Evolutionary conservation across 345 rosid species (phyloP), one percentile per base, ranked within the genome.

Genomic region (Moringa oleifera): DNA sequence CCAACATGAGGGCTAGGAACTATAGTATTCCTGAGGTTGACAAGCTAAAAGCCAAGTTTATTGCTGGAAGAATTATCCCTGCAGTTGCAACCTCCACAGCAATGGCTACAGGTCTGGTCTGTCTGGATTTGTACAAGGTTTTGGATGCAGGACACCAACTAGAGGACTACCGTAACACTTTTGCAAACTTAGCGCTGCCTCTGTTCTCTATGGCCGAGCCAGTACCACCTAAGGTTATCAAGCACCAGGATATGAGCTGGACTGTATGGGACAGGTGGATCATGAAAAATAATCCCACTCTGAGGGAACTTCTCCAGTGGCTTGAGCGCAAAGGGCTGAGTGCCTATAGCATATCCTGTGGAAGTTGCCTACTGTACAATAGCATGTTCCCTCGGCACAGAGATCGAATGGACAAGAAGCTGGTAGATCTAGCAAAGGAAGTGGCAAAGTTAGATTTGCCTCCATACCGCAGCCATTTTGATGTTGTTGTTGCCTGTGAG

Each of bases 211-310:
- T 87, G 73, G 90, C 90, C 0, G 86, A 87, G 68, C 97, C 97
- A 0, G 94, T 88, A 18, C 91, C 94, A 1, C 85, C 96, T 2
- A 91, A 91, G 75, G 84, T 85, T 37, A 59, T 91, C 67, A 80
- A 88, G 75, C 97, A 88, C 71, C 74, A 55, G 13, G 96, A 86
- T 73, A 85, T 80, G 97, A 80, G 85, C 54, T 91, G 97, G 94
- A 91, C 94, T 0, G 96, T 88, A 31, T 91, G 97, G 97, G 96
- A 91, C 82, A 73, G 96, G 70, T 91, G 97, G 97, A 73, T 86
- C 13, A 59, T 91, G 7, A 74, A 52, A 65, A 78, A 79, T 63
- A 83, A 91, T 76, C 96, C 96, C 4, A 88, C 88, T 9, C 69
- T 91, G 54, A 78, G 85, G 63, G 96, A 86, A 67, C 90, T 91